Evolutionary conservation across 75 land plant genomes (phyloP), one percentile per base, ranked within the genome.

Genomic region (Sequoiadendron giganteum): DNA sequence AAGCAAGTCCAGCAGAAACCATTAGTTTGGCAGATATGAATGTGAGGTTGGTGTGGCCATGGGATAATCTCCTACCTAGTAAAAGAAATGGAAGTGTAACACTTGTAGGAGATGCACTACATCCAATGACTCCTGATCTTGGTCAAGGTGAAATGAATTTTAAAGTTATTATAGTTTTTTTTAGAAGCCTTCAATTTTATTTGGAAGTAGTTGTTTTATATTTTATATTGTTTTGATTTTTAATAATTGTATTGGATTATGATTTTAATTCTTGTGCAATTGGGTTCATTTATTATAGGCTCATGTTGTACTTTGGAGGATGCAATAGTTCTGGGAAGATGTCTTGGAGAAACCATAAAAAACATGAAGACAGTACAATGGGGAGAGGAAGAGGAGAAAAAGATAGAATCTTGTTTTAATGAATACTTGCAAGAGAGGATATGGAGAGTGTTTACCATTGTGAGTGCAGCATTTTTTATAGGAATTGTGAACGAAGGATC

Each of bases 111-210:
- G 96, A 95, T 77, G 96, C 96, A 5, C 47, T 94, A 87, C 96
- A 95, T 85, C 96, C 95, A 7, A 90, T 92, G 90, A 93, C 95
- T 3, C 96, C 96, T n/a, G 93, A 95, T 87, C 86, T 95, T 30
- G 95, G 94, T 25, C 96, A 92, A 85, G 95, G 95, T n/a, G 8
- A 49, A 36, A 0, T 0, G 38, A 36, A 0, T 42, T 42, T 42
- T 42, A 42, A 42, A 42, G 43, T 42, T 3, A 36, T 42, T 42
- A 42, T 42, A 42, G 1, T 42, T 1, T 42, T 42, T 42, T 42
- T 42, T 1, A 42, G 0, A n/a, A n/a, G n/a, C n/a, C n/a, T n/a
- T n/a, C n/a, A n/a, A n/a, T n/a, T n/a, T n/a, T n/a, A n/a, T n/a
- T 42, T 42, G 1, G 1, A 42, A 42, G 1, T 3, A 42, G 0